A percentile compares a stretch with the other conserved stretches of the same genome.
phyloP scores from a whole-genome alignment of 768 basidiomycete species.

The Arthromyces matolae region DNA sequence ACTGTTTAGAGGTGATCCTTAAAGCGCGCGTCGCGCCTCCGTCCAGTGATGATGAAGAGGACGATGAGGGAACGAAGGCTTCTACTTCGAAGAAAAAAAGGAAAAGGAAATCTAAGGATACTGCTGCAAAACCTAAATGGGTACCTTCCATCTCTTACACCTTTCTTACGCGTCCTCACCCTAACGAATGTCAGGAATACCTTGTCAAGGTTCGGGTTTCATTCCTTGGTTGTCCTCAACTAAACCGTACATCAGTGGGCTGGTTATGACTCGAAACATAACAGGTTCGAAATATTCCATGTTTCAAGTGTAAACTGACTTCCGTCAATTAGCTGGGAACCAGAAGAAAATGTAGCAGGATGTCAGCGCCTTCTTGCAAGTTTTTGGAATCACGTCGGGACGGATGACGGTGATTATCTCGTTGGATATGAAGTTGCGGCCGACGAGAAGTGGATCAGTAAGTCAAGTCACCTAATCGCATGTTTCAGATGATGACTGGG shows the following conservation, averaged over 20 bases:
- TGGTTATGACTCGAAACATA: constrained; percentile 50
- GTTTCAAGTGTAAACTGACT: no score
- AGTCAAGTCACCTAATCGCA: constrained; percentile 14
- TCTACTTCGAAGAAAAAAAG: constrained; percentile 10
- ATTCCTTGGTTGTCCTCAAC: background rate
- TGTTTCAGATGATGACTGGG: background rate
- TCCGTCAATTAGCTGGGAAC: constrained; percentile 88
- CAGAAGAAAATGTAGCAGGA: constrained; percentile 49
- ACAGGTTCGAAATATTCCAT: constrained; percentile 50
- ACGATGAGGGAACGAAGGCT: constrained; percentile 5
- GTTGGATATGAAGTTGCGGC: constrained; percentile 45
- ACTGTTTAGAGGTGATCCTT: constrained; percentile 55
- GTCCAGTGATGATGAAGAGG: constrained; percentile 17
- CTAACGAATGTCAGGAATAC: constrained; percentile 47
- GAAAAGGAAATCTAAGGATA: constrained; percentile 18
- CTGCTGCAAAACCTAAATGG: constrained; percentile 42
- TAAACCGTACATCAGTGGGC: constrained; percentile 51
- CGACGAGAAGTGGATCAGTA: constrained; percentile 56
- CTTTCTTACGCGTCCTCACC: background rate
- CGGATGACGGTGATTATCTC: constrained; percentile 51
- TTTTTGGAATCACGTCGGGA: constrained; percentile 62
- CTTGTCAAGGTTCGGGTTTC: constrained; percentile 53
- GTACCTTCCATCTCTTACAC: constrained; percentile 32
- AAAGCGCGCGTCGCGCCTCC: constrained; percentile 46
- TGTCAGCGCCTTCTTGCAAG: constrained; percentile 58